Conservation (phyloP, 2,329 filamentous ascomycete species). For the Chaetomium sp. region DNA sequence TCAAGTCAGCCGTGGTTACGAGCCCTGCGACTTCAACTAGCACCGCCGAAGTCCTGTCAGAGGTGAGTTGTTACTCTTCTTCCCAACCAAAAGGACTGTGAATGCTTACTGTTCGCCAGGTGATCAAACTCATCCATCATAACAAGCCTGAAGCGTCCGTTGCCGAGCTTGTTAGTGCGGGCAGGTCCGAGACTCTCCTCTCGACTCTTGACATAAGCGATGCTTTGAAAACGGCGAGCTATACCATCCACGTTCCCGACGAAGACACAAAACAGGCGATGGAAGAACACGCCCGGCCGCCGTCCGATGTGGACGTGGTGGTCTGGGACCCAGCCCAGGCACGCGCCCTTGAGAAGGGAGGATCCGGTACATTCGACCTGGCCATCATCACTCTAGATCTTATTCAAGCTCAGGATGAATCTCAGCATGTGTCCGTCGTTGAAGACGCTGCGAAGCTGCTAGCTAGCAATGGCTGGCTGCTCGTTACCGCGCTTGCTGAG, state of each 20-base stretch:
- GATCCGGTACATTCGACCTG: background rate
- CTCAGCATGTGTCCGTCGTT: background rate
- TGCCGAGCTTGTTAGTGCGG: background rate
- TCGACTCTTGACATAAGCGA: background rate
- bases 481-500: background rate
- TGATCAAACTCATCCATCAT: background rate
- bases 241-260: slow-evolving; percentile 6
- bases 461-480: background rate
- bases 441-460: background rate
- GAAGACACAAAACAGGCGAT: background rate
- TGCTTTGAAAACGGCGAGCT: background rate
- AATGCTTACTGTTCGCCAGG: background rate
- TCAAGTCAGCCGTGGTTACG: background rate
- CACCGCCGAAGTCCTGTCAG: background rate
- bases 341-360: background rate
- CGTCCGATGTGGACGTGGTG: background rate
- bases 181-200: background rate
- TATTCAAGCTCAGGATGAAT: background rate
- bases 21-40: background rate
- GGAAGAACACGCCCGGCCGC: background rate
- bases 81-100: background rate
- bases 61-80: background rate
- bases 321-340: background rate
- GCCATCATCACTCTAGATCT: background rate
- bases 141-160: background rate